Conservation (phyloP, 805 yeast species). For the Suhomyces sp. region DNA sequence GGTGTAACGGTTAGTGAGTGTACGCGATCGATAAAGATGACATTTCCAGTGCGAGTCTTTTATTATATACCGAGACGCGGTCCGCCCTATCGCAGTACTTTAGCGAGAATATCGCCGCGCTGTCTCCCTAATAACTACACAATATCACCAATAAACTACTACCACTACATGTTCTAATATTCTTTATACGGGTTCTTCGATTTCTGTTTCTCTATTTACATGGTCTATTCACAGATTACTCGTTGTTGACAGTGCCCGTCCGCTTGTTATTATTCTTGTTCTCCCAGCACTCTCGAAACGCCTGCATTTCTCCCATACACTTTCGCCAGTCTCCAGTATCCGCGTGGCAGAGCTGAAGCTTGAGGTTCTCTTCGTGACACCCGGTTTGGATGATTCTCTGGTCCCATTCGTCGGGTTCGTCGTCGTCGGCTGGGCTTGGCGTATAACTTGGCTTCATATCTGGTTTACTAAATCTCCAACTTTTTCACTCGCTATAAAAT, state of each 20-base stretch:
- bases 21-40: no score
- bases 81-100: no score
- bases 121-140: background rate
- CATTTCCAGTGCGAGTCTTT: background rate
- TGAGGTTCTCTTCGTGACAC: constrained; percentile 40
- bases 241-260: constrained; percentile 36
- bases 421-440: constrained; percentile 14
- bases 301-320: constrained; percentile 45
- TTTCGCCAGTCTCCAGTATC: constrained; percentile 46
- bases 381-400: constrained; percentile 44
- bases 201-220: background rate
- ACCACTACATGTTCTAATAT: no score
- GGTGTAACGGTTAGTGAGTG: background rate
- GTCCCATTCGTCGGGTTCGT: constrained; percentile 48
- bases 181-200: no score
- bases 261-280: constrained; percentile 52
- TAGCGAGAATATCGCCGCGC: background rate
- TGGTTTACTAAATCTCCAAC: no score
- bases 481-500: background rate
- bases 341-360: constrained; percentile 42
- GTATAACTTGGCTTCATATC: background rate
- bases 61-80: background rate
- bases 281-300: constrained; percentile 64
- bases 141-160: no score
- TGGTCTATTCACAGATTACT: background rate